Evolutionary conservation across 2,329 filamentous ascomycete species (phyloP), one percentile per base, ranked within the genome.

Genomic region (Fusarium veterinarium): DNA sequence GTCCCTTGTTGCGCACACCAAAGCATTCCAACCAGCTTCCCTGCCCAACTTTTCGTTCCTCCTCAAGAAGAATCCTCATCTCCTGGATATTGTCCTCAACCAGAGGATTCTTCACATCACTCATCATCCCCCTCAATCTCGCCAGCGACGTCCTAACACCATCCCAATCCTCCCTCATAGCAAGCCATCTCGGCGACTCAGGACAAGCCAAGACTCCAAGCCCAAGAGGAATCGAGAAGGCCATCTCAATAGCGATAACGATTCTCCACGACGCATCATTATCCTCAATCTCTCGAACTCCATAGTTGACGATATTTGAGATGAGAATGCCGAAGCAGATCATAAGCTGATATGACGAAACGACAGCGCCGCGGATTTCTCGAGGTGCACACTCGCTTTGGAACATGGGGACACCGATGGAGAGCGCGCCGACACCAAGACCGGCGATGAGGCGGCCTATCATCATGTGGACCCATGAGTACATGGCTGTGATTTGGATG

Each of bases 291-390:
- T 75, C 76, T 35, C 83, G 81, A 10, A 87, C 83, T 35, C 86
- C 87, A 55, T 83, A 89, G 79, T 89, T 90, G 75, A 90, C 84
- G 59, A 86, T 81, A 71, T 88, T 87, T 55, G 87, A 84, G 23
- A 87, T 79, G 56, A 90, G 88, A 70, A 93, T 92, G 30, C 92
- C 92, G 31, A 93, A 83, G 2, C 91, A 93, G 79, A 93, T 92
- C 82, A 93, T 90, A 13, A 93, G 87, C 81, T 93, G 92, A 80
- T 93, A 93, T 28, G 88, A 90, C 8, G 87, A 86, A 20, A 92
- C 88, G 46, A 92, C 86, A 38, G 88, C 87, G 73, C 90, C 90
- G 72, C 90, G 88, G 65, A 92, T 90, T 75, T 89, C 86, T n/a
- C 86, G 85, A 4, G 90, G 91, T 4, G 88, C 86, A 57, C 86